These are phyloP conservation scores for Ophiostoma ulmi DNA, from an alignment of 2,329 filamentous ascomycete species.

Conservation along the genomic window DNA sequence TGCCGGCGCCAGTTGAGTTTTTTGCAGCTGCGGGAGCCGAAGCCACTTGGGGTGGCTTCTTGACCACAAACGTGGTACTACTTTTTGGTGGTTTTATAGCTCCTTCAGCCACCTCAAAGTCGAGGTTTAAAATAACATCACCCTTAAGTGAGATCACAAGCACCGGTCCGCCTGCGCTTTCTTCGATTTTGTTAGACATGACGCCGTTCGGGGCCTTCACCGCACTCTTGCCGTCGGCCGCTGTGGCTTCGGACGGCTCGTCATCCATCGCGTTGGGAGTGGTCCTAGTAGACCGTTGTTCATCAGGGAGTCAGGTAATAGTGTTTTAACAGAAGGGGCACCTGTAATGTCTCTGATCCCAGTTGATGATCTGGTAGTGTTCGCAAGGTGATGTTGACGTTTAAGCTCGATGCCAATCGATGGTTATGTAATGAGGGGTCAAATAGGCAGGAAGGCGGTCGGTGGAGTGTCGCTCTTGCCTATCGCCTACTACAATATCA, in stretches of 20 bases:
- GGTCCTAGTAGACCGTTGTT: conserved; percentile 10
- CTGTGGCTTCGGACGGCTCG: conserved; percentile 27
- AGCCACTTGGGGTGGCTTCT: conserved; percentile 14
- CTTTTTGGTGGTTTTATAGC: conserved; percentile 30
- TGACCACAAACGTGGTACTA: not conserved
- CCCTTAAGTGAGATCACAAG: conserved; percentile 53
- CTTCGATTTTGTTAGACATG: not conserved
- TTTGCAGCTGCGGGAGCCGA: conserved; percentile 24
- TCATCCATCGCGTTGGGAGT: conserved; percentile 28
- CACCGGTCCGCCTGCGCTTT: not conserved
- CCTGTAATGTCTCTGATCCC: not conserved
- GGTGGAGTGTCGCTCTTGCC: not conserved
- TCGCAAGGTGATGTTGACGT: not conserved
- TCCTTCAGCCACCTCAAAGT: conserved; percentile 49
- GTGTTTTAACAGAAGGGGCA: not conserved
- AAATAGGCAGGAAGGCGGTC: not conserved
- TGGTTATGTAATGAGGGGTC: conserved; percentile 5
- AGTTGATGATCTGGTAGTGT: not conserved
- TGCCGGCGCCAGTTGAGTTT: conserved; percentile 25
- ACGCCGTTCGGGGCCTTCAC: conserved; percentile 20
- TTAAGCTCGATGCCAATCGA: too few species aligned
- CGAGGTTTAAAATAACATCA: conserved; percentile 61
- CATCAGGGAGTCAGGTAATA: conserved; percentile 16
- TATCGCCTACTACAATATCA: too few species aligned
- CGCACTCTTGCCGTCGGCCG: conserved; percentile 18